Conservation (phyloP, 305 asterid genomes). For the Solanum hybrid region DNA sequence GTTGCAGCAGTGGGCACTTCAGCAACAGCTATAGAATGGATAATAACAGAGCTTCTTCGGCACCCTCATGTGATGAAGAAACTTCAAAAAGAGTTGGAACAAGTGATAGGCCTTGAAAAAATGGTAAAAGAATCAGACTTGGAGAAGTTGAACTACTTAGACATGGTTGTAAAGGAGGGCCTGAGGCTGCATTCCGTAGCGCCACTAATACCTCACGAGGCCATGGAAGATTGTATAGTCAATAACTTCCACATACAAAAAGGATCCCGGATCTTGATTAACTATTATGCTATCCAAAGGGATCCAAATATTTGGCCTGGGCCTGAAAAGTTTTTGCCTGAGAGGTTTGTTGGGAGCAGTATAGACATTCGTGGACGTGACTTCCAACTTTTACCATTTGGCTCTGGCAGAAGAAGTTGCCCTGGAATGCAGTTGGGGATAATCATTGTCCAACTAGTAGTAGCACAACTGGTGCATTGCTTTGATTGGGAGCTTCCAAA, state of each 20-base stretch:
- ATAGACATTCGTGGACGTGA: not conserved
- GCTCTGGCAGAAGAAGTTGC: not conserved
- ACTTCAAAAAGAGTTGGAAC: not conserved
- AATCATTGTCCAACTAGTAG: not conserved
- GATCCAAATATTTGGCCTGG: not conserved
- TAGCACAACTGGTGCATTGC: too few species aligned
- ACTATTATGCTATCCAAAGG: not conserved
- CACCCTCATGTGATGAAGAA: not conserved
- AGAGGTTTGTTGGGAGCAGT: not conserved
- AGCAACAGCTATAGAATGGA: not conserved
- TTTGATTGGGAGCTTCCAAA: too few species aligned
- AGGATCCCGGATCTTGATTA: not conserved
- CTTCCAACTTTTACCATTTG: not conserved
- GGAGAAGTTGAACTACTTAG: not conserved
- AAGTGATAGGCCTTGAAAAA: not conserved
- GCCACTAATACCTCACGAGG: not conserved
- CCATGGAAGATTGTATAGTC: not conserved
- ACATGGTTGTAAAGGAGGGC: not conserved
- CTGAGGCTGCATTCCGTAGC: not conserved
- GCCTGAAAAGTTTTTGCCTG: not conserved
- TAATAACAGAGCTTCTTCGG: not conserved
- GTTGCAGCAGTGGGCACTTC: not conserved
- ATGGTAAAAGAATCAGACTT: not conserved
- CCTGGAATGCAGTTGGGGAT: not conserved
- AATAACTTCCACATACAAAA: not conserved